Conservation (phyloP, 805 yeast species). For the Schizosaccharomyces cryophilus region DNA sequence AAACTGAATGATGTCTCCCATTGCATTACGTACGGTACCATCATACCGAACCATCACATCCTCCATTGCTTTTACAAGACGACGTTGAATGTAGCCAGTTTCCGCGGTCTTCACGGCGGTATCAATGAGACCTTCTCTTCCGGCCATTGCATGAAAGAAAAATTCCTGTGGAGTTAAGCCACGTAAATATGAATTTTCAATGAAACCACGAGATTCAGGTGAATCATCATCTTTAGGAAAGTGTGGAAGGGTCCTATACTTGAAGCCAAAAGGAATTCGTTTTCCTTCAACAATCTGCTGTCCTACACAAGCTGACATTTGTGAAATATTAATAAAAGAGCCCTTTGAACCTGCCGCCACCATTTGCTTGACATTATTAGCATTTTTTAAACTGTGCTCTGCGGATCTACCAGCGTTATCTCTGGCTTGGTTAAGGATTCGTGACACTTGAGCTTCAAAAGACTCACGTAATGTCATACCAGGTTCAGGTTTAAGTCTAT, state of each 20-base stretch:
- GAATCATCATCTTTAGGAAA: constrained; percentile 96
- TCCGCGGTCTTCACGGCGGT: constrained; percentile 98
- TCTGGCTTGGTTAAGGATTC: constrained; percentile 91
- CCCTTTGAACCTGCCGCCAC: constrained; percentile 98
- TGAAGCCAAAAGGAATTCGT: constrained; percentile 93
- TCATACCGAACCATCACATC: constrained; percentile 96
- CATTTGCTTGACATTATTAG: constrained; percentile 95
- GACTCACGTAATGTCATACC: constrained; percentile 99
- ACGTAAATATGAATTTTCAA: constrained; percentile 86
- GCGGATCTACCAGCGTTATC: constrained; percentile 98
- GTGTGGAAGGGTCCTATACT: constrained; percentile 90
- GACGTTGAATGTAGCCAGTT: constrained; percentile 95
- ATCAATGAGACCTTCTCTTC: constrained; percentile 98
- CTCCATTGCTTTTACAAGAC: constrained; percentile 86
- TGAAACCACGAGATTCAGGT: constrained; percentile 95
- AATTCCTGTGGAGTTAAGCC: constrained; percentile 97
- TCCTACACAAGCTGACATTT: constrained; percentile 99
- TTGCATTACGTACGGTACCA: constrained; percentile 91
- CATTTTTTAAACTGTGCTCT: constrained; percentile 79
- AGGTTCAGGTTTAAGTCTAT: constrained; percentile 76
- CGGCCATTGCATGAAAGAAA: constrained; percentile 99
- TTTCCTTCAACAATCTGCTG: constrained; percentile 99
- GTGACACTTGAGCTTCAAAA: constrained; percentile 87
- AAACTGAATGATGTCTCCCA: constrained; percentile 90
- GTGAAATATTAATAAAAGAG: constrained; percentile 93